Conservation (phyloP, 208 protist genomes). For the Acanthamoeba healyi region DNA sequence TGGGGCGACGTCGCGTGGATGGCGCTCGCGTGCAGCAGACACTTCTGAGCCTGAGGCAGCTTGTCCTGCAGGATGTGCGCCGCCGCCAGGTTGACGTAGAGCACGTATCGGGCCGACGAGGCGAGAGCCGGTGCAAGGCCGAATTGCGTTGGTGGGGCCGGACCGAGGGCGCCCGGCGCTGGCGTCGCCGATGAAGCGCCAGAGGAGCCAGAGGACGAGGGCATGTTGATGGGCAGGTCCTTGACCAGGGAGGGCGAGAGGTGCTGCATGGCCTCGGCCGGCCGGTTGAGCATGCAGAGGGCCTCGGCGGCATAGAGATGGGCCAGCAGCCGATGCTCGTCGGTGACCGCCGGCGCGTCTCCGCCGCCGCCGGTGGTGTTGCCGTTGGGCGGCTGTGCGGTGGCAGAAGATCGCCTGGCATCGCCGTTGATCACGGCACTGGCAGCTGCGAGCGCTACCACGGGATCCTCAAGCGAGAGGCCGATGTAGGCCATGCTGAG, state of each 20-base stretch:
- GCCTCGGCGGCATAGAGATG: constrained; percentile 69
- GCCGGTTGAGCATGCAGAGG: constrained; percentile 61
- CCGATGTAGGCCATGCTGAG: neutral
- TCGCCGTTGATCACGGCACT: neutral
- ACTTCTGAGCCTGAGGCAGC: neutral
- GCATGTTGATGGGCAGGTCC: too few species aligned
- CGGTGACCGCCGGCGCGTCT: neutral
- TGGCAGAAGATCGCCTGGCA: too few species aligned
- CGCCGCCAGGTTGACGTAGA: constrained; percentile 68
- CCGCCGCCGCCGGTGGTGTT: neutral
- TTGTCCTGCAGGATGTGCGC: constrained; percentile 68
- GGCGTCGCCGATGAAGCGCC: neutral
- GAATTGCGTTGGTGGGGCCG: neutral
- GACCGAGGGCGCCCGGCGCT: neutral
- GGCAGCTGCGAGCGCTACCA: neutral
- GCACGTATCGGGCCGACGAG: neutral
- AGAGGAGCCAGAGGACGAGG: too few species aligned
- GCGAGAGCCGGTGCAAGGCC: neutral
- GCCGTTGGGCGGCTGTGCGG: neutral
- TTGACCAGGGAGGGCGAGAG: neutral
- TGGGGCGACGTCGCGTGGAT: neutral
- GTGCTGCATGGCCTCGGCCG: constrained; percentile 23
- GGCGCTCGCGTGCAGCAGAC: neutral
- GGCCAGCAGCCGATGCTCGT: neutral
- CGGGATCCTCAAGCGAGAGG: neutral